Conservation (phyloP, 1,284 basidiomycete genomes). For the Melampsora larici-populina region DNA sequence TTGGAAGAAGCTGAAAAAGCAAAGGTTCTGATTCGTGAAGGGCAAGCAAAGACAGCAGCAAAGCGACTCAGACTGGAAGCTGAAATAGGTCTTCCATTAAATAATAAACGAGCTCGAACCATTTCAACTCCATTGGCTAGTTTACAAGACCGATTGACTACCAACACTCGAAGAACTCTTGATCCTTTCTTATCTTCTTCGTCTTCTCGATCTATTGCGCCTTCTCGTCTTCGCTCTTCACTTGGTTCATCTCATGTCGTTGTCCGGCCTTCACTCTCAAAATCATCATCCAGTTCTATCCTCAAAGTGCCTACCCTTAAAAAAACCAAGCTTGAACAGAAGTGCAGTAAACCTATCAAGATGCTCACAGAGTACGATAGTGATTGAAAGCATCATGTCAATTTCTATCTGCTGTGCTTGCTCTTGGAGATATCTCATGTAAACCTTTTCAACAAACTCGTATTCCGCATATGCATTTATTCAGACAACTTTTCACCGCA, state of each 20-base stretch:
- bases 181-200: constrained; percentile 12
- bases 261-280: neutral
- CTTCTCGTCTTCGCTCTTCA: neutral
- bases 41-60: neutral
- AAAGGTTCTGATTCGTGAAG: constrained; percentile 1
- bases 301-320: too few relatives aligned
- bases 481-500: too few relatives aligned
- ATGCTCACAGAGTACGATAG: too few relatives aligned
- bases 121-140: constrained; percentile 19
- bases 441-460: too few relatives aligned
- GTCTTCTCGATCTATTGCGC: neutral
- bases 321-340: too few relatives aligned
- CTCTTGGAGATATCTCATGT: too few relatives aligned
- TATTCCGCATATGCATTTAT: too few relatives aligned
- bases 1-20: constrained; percentile 11
- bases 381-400: too few relatives aligned
- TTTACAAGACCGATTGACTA: constrained; percentile 17
- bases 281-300: too few relatives aligned
- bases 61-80: constrained; percentile 26
- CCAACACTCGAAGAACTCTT: constrained; percentile 3
- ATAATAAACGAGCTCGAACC: neutral
- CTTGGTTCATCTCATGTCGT: neutral
- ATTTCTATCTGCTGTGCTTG: too few relatives aligned
- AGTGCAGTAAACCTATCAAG: too few relatives aligned
- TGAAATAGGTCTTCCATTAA: constrained; percentile 3